Evolutionary conservation across 805 yeast genomes (phyloP).

Genomic region (Starmerella gropengiesseri): DNA sequence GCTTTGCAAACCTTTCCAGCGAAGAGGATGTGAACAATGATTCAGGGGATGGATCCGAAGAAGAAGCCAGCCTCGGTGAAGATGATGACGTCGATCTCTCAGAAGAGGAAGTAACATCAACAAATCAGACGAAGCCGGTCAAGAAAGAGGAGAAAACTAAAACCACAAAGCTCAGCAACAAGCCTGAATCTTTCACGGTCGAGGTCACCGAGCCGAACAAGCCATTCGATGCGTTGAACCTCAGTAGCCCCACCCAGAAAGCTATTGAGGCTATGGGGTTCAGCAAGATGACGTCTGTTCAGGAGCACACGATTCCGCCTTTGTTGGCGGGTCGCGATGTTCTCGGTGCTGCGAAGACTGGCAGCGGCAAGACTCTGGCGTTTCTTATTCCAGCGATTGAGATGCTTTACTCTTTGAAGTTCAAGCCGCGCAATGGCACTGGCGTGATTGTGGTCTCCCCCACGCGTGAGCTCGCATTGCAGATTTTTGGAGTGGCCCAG

Average conservation of each 20-base stretch:
- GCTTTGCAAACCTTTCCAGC: slow-evolving; percentile 4
- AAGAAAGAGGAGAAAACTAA: background rate
- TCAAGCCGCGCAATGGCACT: slow-evolving; percentile 96
- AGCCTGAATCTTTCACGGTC: slow-evolving; percentile 23
- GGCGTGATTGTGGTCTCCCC: slow-evolving; percentile 95
- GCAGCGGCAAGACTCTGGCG: slow-evolving; percentile 96
- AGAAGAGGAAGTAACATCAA: background rate
- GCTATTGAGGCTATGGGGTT: slow-evolving; percentile 87
- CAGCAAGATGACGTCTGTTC: slow-evolving; percentile 84
- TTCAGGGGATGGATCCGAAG: no score
- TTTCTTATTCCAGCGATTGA: slow-evolving; percentile 94
- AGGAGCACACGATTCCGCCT: slow-evolving; percentile 93
- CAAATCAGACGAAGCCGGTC: background rate
- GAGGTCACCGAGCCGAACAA: slow-evolving; percentile 21
- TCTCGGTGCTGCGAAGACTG: slow-evolving; percentile 98
- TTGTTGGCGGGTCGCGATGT: slow-evolving; percentile 93
- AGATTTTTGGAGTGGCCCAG: slow-evolving; percentile 94
- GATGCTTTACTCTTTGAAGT: slow-evolving; percentile 74
- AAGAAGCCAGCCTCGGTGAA: background rate
- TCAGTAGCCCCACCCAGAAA: slow-evolving; percentile 71
- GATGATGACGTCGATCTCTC: background rate
- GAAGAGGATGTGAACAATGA: background rate
- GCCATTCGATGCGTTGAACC: slow-evolving; percentile 42
- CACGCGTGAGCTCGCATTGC: slow-evolving; percentile 94
- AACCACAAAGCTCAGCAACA: background rate